A percentile compares a stretch with the other conserved stretches of the same genome.
Evolutionary conservation across 2,329 filamentous ascomycete species (phyloP).

Genomic region (Hypoxylon sp.): DNA sequence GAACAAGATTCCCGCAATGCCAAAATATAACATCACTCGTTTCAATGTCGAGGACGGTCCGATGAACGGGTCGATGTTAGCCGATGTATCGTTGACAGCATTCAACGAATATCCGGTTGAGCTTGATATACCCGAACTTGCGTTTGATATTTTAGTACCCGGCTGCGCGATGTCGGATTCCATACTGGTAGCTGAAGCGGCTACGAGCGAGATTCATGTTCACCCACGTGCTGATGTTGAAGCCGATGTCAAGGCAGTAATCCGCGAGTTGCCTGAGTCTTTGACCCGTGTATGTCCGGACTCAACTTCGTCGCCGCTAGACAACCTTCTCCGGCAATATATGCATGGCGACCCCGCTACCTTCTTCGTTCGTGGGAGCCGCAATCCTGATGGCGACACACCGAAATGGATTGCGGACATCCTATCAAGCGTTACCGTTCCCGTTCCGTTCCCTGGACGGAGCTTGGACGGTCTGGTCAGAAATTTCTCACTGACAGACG

Average conservation of each 20-base stretch:
- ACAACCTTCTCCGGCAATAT: conserved; percentile 84
- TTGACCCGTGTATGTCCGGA: conserved; percentile 82
- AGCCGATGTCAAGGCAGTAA: conserved; percentile 78
- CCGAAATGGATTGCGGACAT: conserved; percentile 88
- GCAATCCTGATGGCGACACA: conserved; percentile 74
- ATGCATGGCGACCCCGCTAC: conserved; percentile 84
- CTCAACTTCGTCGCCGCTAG: conserved; percentile 84
- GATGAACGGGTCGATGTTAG: conserved; percentile 77
- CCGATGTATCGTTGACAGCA: conserved; percentile 80
- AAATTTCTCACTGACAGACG: conserved; percentile 88
- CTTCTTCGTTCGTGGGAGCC: conserved; percentile 86
- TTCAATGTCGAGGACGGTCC: conserved; percentile 81
- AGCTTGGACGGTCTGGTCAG: conserved; percentile 86
- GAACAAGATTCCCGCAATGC: conserved; percentile 80
- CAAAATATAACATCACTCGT: conserved; percentile 84
- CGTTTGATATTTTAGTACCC: conserved; percentile 87
- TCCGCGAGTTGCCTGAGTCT: conserved; percentile 80
- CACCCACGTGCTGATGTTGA: conserved; percentile 76
- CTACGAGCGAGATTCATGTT: conserved; percentile 76
- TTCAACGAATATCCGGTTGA: conserved; percentile 84
- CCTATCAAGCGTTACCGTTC: conserved; percentile 84
- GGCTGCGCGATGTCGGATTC: conserved; percentile 81
- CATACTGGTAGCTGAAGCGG: conserved; percentile 84
- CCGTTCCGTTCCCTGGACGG: conserved; percentile 85
- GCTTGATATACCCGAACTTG: conserved; percentile 82